Evolutionary conservation across 2,329 filamentous ascomycete genomes (phyloP).

Genomic region (Botrytis porri): DNA sequence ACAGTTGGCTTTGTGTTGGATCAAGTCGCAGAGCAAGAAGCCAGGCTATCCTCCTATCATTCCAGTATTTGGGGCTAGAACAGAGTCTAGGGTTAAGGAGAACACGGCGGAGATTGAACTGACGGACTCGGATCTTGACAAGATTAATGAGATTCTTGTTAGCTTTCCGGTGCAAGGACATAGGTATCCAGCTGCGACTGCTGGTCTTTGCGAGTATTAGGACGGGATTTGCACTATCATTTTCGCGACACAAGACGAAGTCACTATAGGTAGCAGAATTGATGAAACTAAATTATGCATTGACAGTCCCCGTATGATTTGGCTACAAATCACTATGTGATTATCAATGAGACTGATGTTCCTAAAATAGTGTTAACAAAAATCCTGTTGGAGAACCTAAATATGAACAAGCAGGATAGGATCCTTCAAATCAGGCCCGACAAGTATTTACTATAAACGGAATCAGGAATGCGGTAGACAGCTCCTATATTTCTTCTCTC

Average conservation of each 20-base stretch:
- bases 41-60: background rate
- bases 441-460: too few relatives aligned
- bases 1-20: background rate
- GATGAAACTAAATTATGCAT: background rate
- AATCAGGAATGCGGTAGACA: too few relatives aligned
- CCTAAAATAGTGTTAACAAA: background rate
- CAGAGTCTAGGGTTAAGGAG: background rate
- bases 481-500: background rate
- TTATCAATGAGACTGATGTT: background rate
- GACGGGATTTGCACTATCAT: background rate
- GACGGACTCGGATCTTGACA: slow-evolving; percentile 32
- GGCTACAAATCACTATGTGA: rapidly evolving
- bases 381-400: rapidly evolving
- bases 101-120: slow-evolving; percentile 19
- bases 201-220: background rate
- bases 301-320: background rate
- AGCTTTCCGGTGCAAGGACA: slow-evolving; percentile 1
- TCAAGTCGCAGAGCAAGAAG: background rate
- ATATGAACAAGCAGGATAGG: background rate
- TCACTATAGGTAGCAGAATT: background rate
- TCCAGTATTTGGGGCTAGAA: background rate
- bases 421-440: too few relatives aligned
- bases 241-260: background rate
- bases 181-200: slow-evolving; percentile 1
- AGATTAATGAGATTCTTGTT: slow-evolving; percentile 31